These are phyloP conservation scores for Epichloe coenophiala DNA, from an alignment of 2,329 filamentous ascomycete genomes.

Conservation along the genomic window DNA sequence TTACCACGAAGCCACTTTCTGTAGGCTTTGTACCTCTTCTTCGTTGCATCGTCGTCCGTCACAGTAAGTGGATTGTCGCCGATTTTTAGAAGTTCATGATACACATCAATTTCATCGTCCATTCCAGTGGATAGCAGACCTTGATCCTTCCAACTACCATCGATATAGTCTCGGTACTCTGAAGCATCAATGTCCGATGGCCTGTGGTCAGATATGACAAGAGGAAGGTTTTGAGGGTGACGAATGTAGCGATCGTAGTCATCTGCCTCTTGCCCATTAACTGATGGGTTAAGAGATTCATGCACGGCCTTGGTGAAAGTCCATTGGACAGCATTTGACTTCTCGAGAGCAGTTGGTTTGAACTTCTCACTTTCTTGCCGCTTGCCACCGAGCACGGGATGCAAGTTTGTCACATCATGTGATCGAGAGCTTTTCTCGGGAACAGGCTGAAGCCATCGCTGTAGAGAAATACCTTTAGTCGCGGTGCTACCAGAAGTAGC, in stretches of 20 bases:
- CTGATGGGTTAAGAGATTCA: constrained; percentile 73
- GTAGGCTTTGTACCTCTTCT: constrained; percentile 96
- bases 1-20: constrained; percentile 89
- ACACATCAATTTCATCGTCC: constrained; percentile 38
- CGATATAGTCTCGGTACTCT: constrained; percentile 73
- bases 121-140: constrained; percentile 39
- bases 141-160: constrained; percentile 51
- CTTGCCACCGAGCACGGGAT: background rate
- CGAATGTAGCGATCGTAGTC: constrained; percentile 84
- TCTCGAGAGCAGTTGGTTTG: constrained; percentile 53
- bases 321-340: constrained; percentile 73
- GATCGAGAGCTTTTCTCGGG: constrained; percentile 19
- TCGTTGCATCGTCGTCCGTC: constrained; percentile 69
- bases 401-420: constrained; percentile 1
- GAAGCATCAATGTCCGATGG: constrained; percentile 43
- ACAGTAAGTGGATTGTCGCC: constrained; percentile 79
- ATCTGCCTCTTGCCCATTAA: constrained; percentile 60
- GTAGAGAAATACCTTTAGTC: constrained; percentile 38
- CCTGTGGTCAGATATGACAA: constrained; percentile 60
- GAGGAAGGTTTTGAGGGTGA: constrained; percentile 77
- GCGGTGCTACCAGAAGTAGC: constrained; percentile 24
- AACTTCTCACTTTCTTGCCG: constrained; percentile 19
- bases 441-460: constrained; percentile 46
- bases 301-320: constrained; percentile 76
- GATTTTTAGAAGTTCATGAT: constrained; percentile 62